These are phyloP conservation scores for Ophiosphaerella narmari DNA, from an alignment of 2,329 filamentous ascomycete genomes.

Conservation along the genomic window DNA sequence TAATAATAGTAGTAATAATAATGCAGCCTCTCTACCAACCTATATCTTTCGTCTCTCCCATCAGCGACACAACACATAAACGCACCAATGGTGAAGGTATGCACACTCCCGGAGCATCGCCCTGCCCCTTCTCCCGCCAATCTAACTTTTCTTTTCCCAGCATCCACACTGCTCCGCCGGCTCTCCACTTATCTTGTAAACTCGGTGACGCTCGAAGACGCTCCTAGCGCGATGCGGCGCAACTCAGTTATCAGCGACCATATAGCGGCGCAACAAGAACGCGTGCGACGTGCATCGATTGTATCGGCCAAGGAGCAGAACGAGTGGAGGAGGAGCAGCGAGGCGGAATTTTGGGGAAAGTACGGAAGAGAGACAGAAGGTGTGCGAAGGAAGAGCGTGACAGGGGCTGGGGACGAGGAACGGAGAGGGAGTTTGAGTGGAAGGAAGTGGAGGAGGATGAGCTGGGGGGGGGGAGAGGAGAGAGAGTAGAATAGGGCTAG, in stretches of 20 bases:
- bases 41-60: slow-evolving; percentile 4
- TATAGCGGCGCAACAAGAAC: not conserved
- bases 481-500: not conserved
- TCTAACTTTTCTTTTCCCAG: not conserved
- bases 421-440: not conserved
- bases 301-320: not conserved
- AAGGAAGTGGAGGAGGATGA: slow-evolving; percentile 1
- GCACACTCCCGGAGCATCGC: too few relatives aligned
- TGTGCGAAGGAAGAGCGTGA: slow-evolving; percentile 1
- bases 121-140: too few relatives aligned
- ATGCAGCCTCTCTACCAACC: not conserved
- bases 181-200: slow-evolving; percentile 3
- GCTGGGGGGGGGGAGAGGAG: not conserved
- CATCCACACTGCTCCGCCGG: not conserved
- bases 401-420: not conserved
- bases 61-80: not conserved
- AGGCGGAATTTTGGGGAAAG: not conserved
- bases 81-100: too few relatives aligned
- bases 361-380: not conserved
- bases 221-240: not conserved
- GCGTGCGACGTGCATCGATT: not conserved
- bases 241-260: slow-evolving; percentile 1
- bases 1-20: too few relatives aligned
- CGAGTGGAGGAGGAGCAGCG: slow-evolving; percentile 1
- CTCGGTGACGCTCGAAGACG: slow-evolving; percentile 2